Conservation (phyloP, 129 eudicot genomes). For the Escallonia rubra region DNA sequence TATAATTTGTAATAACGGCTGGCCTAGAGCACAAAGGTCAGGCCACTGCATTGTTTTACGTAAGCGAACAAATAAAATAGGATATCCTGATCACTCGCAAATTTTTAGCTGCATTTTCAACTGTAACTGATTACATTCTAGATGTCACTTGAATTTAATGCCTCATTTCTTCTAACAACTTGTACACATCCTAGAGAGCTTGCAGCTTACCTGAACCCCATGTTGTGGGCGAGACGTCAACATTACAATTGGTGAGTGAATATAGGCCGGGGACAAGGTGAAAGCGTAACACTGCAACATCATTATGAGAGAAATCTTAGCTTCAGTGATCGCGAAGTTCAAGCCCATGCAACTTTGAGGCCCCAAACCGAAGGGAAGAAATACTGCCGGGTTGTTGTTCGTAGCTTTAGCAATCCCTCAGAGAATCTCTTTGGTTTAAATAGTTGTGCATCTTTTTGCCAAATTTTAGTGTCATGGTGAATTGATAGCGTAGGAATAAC, state of each 20-base stretch:
- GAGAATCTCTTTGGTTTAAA: conserved; percentile 47
- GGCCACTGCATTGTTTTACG: too few species aligned
- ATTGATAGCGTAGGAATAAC: conserved; percentile 28
- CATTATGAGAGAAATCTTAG: neutral
- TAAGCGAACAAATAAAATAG: too few species aligned
- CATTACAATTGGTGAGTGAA: neutral
- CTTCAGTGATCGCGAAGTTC: conserved; percentile 5
- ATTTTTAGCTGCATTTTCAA: too few species aligned
- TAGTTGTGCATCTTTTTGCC: conserved; percentile 40
- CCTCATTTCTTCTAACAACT: too few species aligned
- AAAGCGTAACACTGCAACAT: neutral
- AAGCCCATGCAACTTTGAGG: conserved; percentile 44
- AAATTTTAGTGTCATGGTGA: conserved; percentile 34
- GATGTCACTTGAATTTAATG: too few species aligned
- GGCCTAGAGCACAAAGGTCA: too few species aligned
- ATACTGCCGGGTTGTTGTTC: conserved; percentile 34
- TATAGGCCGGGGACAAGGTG: neutral
- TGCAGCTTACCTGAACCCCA: neutral
- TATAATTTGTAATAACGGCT: too few species aligned
- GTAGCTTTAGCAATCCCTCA: conserved; percentile 24
- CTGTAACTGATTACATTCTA: too few species aligned
- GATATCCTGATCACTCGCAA: too few species aligned
- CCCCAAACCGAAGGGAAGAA: conserved; percentile 49
- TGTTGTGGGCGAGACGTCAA: neutral
- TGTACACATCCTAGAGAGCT: neutral